Evolutionary conservation across 805 yeast genomes (phyloP).

Genomic region (Lipomyces kockii): DNA sequence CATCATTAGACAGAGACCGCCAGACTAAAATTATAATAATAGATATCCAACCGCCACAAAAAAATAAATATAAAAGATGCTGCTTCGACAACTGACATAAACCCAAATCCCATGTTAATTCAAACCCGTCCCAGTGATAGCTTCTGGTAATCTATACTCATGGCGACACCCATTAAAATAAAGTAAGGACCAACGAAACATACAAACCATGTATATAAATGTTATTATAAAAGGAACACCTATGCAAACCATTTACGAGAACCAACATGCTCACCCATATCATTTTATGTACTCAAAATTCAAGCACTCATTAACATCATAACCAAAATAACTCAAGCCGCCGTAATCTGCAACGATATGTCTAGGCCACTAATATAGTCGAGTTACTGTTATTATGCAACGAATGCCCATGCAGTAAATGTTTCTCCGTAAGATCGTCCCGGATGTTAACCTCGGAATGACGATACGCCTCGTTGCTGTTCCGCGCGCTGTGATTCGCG

Average conservation of each 20-base stretch:
- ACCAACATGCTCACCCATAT: neutral
- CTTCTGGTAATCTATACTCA: neutral
- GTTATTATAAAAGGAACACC: neutral
- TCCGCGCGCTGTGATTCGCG: conserved; percentile 10
- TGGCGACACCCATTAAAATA: neutral
- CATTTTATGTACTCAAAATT: conserved; percentile 1
- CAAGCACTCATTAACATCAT: neutral
- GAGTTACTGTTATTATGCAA: conserved; percentile 11
- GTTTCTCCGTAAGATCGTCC: conserved; percentile 14
- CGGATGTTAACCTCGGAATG: conserved; percentile 17
- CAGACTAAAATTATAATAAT: neutral
- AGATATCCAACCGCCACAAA: neutral
- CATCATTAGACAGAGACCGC: neutral
- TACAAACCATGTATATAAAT: neutral
- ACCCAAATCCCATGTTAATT: neutral
- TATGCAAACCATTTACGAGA: conserved; percentile 6
- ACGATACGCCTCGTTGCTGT: conserved; percentile 15
- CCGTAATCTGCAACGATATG: neutral
- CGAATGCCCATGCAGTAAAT: conserved; percentile 13
- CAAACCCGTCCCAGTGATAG: neutral
- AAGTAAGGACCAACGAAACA: neutral
- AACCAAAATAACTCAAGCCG: neutral
- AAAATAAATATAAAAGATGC: neutral
- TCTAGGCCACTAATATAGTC: conserved; percentile 18
- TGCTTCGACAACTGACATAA: neutral